Evolutionary conservation across 768 basidiomycete species (phyloP), one percentile per base, ranked within the genome.

Genomic region (Mycena crocata): DNA sequence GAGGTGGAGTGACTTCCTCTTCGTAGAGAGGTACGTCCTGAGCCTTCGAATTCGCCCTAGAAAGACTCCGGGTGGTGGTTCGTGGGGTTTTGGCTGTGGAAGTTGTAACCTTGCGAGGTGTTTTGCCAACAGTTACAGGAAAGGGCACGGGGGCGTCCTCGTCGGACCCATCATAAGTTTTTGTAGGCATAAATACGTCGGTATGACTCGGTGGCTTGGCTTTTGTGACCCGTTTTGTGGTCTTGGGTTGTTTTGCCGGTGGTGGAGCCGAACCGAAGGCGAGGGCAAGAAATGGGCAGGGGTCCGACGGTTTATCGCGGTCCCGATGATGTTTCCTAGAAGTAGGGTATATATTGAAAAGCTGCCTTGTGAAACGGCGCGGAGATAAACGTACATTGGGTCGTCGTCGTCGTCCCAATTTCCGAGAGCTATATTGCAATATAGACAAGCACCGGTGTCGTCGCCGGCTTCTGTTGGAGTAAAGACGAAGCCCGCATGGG

Each of bases 351-450:
- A 49, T 59, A 46, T 65, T 56, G 44, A 60, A 58, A 34, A 57
- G 37, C 46, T 24, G 24, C 54, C 39, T 52, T 31, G 39, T 23
- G 45, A 39, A 52, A 68, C 34, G n/a, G 19, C 58, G n/a, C 30
- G 35, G 23, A n/a, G n/a, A 40, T 34, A 14, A 62, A 81, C 93
- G 63, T 78, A 98, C 96, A 90, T 75, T 17, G 96, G 96, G 77
- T 96, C 90, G 75, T 99, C 96, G 17, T 87, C 88, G 31, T 84
- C 81, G 45, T 95, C 93, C 96, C 96, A 99, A 1, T 93, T 94
- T 59, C 90, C 89, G 3, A 97, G 86, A 2, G 89, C 85, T 35
- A 91, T 82, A 46, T 90, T 83, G 75, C 96, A 99, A 73, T 95
- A 95, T 6, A 95, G 81, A 77, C 96, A 99, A 0, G 90, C 90